Evolutionary conservation across 2,329 filamentous ascomycete species (phyloP).

Genomic region (Cladosporium sp.): DNA sequence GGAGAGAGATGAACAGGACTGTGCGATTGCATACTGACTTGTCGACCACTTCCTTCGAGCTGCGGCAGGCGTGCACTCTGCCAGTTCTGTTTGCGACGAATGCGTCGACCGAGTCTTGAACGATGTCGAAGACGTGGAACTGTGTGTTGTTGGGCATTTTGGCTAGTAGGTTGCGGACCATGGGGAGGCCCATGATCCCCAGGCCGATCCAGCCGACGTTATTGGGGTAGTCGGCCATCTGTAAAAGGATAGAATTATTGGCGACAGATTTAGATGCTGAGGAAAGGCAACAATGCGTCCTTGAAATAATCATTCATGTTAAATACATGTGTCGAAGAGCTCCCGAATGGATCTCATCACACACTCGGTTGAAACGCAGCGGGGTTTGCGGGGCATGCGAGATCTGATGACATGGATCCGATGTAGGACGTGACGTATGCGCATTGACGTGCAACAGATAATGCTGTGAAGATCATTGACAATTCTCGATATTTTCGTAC

Average conservation of each 20-base stretch:
- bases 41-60: constrained; percentile 47
- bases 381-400: too few relatives aligned
- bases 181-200: constrained; percentile 53
- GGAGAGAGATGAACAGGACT: not conserved
- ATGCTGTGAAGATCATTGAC: not conserved
- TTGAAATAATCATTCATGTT: too few relatives aligned
- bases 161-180: constrained; percentile 47
- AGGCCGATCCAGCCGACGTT: constrained; percentile 50
- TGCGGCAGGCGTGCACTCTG: constrained; percentile 37
- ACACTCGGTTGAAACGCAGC: too few relatives aligned
- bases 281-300: too few relatives aligned
- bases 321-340: too few relatives aligned
- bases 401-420: too few relatives aligned
- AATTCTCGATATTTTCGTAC: too few relatives aligned
- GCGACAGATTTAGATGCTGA: too few relatives aligned
- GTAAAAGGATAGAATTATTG: too few relatives aligned
- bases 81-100: constrained; percentile 39
- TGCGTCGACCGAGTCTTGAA: constrained; percentile 39
- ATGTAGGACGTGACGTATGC: not conserved
- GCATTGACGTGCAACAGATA: not conserved
- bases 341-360: not conserved
- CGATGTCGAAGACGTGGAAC: constrained; percentile 49
- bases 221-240: constrained; percentile 26
- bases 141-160: constrained; percentile 41
- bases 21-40: constrained; percentile 39